phyloP scores from a whole-genome alignment of 805 yeast species.

The Yarrowia sp. region DNA sequence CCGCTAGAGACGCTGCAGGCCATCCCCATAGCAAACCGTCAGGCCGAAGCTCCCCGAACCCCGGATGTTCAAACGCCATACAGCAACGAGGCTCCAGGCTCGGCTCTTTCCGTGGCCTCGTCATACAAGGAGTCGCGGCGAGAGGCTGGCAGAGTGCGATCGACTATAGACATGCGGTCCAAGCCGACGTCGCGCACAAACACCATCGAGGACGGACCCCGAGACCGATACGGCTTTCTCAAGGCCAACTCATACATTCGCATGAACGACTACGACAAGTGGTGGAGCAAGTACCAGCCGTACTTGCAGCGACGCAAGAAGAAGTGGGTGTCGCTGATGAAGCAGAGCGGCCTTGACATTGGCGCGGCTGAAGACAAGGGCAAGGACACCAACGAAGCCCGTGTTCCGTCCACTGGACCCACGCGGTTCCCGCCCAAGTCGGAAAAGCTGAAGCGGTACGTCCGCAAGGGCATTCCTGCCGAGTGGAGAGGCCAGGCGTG shows the following conservation, averaged over 20 bases:
- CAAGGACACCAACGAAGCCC: conserved; percentile 1
- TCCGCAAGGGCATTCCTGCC: conserved; percentile 91
- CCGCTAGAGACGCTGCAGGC: conserved; percentile 9
- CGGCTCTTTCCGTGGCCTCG: conserved; percentile 17
- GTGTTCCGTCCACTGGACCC: conserved; percentile 42
- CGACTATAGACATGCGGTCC: conserved; percentile 23
- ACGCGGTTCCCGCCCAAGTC: conserved; percentile 72
- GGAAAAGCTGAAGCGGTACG: conserved; percentile 67
- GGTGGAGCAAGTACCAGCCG: conserved; percentile 71
- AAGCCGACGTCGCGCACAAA: conserved; percentile 16
- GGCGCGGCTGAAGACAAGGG: conserved; percentile 38
- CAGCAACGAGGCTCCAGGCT: conserved; percentile 17
- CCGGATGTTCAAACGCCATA: conserved; percentile 14
- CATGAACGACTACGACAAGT: conserved; percentile 58
- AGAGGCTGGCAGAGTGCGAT: conserved; percentile 18
- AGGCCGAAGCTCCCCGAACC: background rate
- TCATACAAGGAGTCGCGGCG: conserved; percentile 19
- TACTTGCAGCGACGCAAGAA: conserved; percentile 62
- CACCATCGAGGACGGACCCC: conserved; percentile 28
- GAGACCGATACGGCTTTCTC: conserved; percentile 86
- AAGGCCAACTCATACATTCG: conserved; percentile 58
- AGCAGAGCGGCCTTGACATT: conserved; percentile 60
- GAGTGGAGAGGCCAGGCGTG: conserved; percentile 98
- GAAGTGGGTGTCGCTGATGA: conserved; percentile 73
- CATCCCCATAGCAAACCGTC: background rate